Conservation (phyloP, 225 moss, liverwort and hornwort genomes). For the Pseudisothecium myosuroides region DNA sequence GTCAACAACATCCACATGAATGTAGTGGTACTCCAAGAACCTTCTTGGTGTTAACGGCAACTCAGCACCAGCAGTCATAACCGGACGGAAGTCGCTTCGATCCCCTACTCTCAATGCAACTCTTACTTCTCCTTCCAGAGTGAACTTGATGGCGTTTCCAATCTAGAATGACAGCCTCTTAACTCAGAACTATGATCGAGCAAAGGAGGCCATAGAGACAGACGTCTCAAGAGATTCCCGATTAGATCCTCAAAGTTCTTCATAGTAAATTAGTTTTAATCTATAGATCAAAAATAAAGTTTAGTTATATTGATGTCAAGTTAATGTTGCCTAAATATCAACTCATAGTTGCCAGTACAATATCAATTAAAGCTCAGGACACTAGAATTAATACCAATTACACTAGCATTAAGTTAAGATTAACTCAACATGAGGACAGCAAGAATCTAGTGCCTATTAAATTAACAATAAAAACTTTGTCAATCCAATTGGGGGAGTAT, state of each 20-base stretch:
- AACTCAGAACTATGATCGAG: neutral
- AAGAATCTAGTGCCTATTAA: neutral
- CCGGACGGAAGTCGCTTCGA: constrained; percentile 57
- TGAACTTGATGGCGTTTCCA: constrained; percentile 89
- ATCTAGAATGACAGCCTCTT: constrained; percentile 3
- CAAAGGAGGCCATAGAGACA: neutral
- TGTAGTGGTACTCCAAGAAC: constrained; percentile 21
- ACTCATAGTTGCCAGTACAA: neutral
- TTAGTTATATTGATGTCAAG: neutral
- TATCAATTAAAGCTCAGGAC: neutral
- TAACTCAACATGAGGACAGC: neutral
- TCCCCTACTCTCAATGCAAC: constrained; percentile 44
- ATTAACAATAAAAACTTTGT: too few relatives aligned
- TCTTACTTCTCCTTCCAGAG: constrained; percentile 56
- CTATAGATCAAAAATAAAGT: neutral
- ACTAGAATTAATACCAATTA: neutral
- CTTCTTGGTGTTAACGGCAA: constrained; percentile 13
- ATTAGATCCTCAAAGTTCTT: neutral
- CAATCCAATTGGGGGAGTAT: neutral
- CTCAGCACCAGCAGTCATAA: constrained; percentile 29
- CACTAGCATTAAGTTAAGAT: neutral
- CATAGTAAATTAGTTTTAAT: neutral
- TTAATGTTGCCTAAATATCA: neutral
- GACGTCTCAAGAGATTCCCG: neutral
- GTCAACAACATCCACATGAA: constrained; percentile 71